These are phyloP conservation scores for Hysterium pulicare DNA, from an alignment of 2,329 filamentous ascomycete genomes.

Conservation along the genomic window DNA sequence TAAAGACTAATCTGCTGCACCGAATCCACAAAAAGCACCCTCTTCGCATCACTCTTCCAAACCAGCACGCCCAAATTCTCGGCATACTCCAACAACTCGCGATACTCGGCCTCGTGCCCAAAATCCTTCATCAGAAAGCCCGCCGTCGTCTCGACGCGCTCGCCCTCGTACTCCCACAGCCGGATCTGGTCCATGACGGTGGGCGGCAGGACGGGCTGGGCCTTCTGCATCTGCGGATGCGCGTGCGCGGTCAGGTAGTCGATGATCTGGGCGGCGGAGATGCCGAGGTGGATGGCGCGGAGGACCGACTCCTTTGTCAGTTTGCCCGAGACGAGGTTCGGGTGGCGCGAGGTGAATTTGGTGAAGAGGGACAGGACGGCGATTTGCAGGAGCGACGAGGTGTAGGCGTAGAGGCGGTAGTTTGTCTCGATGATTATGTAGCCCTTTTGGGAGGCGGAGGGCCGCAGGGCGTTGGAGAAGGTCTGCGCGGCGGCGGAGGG, in stretches of 20 bases:
- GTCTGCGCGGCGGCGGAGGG: slow-evolving; percentile 68
- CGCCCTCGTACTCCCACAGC: slow-evolving; percentile 95
- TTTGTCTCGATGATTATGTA: slow-evolving; percentile 98
- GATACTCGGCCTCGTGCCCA: slow-evolving; percentile 65
- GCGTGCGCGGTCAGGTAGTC: slow-evolving; percentile 88
- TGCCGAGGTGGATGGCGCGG: slow-evolving; percentile 81
- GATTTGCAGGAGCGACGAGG: slow-evolving; percentile 88
- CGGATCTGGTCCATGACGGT: slow-evolving; percentile 97
- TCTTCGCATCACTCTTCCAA: slow-evolving; percentile 76
- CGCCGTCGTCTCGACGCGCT: slow-evolving; percentile 79
- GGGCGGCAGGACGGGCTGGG: slow-evolving; percentile 76
- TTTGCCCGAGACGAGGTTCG: slow-evolving; percentile 89
- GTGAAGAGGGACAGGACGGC: slow-evolving; percentile 89
- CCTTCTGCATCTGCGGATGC: slow-evolving; percentile 85
- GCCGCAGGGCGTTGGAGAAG: slow-evolving; percentile 63
- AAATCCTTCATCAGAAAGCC: slow-evolving; percentile 94
- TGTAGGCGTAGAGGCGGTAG: slow-evolving; percentile 96
- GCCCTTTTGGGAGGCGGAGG: slow-evolving; percentile 53
- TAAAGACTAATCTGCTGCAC: slow-evolving; percentile 85
- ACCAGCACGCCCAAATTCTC: slow-evolving; percentile 86
- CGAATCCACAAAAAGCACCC: slow-evolving; percentile 88
- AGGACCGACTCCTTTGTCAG: slow-evolving; percentile 86
- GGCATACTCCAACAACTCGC: slow-evolving; percentile 69
- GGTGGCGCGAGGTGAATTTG: slow-evolving; percentile 83
- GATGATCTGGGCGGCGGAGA: slow-evolving; percentile 93